Conservation (phyloP, 306 rosid species). For the Trichosanthes cucumerina region DNA sequence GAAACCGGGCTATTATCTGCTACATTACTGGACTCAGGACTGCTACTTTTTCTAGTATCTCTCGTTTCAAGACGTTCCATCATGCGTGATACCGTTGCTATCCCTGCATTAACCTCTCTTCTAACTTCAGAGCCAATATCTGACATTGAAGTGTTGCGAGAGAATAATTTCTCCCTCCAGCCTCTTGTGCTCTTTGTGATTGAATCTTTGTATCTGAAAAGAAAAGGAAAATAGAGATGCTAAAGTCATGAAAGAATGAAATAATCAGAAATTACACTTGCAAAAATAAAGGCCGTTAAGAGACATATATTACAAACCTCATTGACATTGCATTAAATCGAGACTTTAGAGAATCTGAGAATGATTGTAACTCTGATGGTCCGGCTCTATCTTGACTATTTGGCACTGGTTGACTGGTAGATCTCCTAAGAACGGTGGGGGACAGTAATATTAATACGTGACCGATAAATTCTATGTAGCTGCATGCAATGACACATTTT, state of each 20-base stretch:
- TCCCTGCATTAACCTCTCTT: conserved; percentile 75
- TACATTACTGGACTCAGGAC: conserved; percentile 33
- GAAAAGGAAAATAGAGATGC: not conserved
- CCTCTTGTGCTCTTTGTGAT: conserved; percentile 89
- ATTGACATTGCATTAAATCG: conserved; percentile 73
- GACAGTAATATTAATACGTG: not conserved
- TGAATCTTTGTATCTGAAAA: conserved; percentile 81
- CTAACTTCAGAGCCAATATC: conserved; percentile 79
- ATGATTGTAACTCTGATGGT: conserved; percentile 84
- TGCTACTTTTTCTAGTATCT: conserved; percentile 30
- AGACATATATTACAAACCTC: conserved; percentile 26
- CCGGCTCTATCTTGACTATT: conserved; percentile 82
- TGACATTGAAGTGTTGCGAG: conserved; percentile 67
- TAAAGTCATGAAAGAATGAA: not conserved
- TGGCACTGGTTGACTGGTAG: conserved; percentile 55
- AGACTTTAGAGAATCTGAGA: conserved; percentile 80
- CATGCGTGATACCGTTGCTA: conserved; percentile 78
- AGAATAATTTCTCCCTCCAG: conserved; percentile 92
- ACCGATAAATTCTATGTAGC: not conserved
- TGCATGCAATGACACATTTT: not conserved
- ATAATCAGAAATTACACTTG: conserved; percentile 2
- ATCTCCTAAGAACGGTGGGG: conserved; percentile 27
- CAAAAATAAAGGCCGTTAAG: not conserved
- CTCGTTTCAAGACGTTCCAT: conserved; percentile 85
- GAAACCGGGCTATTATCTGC: conserved; percentile 36